Evolutionary conservation across 176 grass and related monocot genomes (phyloP).

Genomic region (Urochloa ruziziensis): DNA sequence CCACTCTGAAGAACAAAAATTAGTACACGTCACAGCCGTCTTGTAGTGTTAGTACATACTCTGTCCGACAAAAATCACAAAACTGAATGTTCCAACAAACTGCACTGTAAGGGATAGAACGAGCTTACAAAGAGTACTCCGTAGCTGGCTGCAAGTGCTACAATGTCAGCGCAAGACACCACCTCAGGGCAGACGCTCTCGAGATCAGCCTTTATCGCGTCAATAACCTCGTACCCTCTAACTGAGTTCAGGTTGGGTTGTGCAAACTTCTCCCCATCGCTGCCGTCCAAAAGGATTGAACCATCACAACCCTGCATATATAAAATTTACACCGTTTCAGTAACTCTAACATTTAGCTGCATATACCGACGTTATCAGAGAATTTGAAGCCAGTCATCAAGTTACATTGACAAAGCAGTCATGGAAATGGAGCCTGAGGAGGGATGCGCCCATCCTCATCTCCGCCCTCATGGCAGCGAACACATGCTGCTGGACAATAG

Average conservation of each 20-base stretch:
- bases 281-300: constrained; percentile 65
- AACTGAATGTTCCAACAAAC: neutral
- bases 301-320: constrained; percentile 68
- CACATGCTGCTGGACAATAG: constrained; percentile 46
- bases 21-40: neutral
- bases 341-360: neutral
- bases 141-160: constrained; percentile 69
- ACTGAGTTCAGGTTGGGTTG: constrained; percentile 45
- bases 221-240: constrained; percentile 73
- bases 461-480: constrained; percentile 47
- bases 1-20: constrained; percentile 42
- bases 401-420: constrained; percentile 86
- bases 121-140: constrained; percentile 55
- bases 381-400: neutral
- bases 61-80: neutral
- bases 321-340: neutral
- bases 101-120: neutral
- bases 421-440: constrained; percentile 87
- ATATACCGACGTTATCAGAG: neutral
- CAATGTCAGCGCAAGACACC: constrained; percentile 76
- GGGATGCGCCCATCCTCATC: constrained; percentile 68
- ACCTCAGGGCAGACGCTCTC: constrained; percentile 55
- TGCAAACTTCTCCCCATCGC: constrained; percentile 49
- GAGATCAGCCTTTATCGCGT: constrained; percentile 61
- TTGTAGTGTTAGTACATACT: neutral